Base-by-base conservation (phyloP, 805 yeast genomes). In the Ogataea allantospora region DNA sequence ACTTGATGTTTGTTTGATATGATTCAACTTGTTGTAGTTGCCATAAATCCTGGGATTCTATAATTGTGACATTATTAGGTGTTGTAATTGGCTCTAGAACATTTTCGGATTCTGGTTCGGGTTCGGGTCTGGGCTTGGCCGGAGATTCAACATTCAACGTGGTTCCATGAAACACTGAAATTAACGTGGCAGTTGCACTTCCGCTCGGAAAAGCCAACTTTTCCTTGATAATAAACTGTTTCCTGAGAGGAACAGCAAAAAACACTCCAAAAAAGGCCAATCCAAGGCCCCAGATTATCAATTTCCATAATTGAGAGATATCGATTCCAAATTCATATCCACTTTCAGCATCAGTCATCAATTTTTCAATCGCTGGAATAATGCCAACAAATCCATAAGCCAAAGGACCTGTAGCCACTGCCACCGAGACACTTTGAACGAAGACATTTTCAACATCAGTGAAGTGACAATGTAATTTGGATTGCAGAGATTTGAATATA, bases 331-430 rank as follows among this genome's bases (percentile, higher is more conserved):
- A 41, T 1, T 67, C 68, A 0, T 74, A 64, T 2, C 95, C 96
- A 24, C 83, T 77, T 58, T 91, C 99, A 24, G 80, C 88, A 0
- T 70, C 64, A 2, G 87, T 80, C 44, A 91, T 63, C 47, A 91
- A 82, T 63, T 88, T 87, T 55, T 91, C 98, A 37, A 91, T 82
- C 1, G 99, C 98, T 0, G 99, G 99, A 2, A 93, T 74, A 4
- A 95, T 89, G 1, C 99, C 99, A 14, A 91, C 95, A 46, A 91
- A 77, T 0, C 98, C 98, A 62, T 84, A 91, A 0, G 96, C 95
- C 45, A 91, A 67, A 0, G 99, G 99, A 0, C 98, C 98, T 0
- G 99, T 93, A 1, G 99, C 99, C 1, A 87, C 95, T 0, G 98
- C 97, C 5, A 93, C 97, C 0, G 98, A 88, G 20, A 91, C 78